phyloP scores from a whole-genome alignment of 805 yeast species.

The Maudiozyma pseudohumilis region DNA sequence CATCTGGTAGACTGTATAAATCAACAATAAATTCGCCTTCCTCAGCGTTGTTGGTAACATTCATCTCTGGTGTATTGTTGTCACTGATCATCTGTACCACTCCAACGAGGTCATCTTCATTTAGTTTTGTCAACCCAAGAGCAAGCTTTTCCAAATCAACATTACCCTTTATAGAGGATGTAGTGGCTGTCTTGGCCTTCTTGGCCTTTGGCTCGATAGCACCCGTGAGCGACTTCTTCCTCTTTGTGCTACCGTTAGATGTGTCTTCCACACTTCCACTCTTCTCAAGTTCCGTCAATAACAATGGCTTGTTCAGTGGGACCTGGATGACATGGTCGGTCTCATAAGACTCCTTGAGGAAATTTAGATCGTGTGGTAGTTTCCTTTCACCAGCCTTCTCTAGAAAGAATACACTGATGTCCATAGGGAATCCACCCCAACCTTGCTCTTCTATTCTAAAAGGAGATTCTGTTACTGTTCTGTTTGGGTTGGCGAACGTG shows the following conservation, averaged over 20 bases:
- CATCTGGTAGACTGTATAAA: conserved; percentile 86
- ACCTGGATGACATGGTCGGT: conserved; percentile 70
- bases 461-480: conserved; percentile 74
- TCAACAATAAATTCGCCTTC: conserved; percentile 98
- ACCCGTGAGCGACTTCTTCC: conserved; percentile 9
- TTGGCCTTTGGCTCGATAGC: conserved; percentile 34
- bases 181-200: conserved; percentile 38
- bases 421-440: conserved; percentile 96
- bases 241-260: conserved; percentile 17
- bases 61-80: conserved; percentile 91
- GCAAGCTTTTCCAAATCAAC: conserved; percentile 88
- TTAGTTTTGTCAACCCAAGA: conserved; percentile 74
- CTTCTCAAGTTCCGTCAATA: conserved; percentile 65
- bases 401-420: conserved; percentile 64
- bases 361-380: conserved; percentile 83
- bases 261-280: conserved; percentile 70
- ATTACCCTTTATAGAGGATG: conserved; percentile 50
- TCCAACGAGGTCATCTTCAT: conserved; percentile 85
- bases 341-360: conserved; percentile 63
- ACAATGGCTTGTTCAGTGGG: conserved; percentile 65
- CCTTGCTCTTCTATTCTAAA: conserved; percentile 87
- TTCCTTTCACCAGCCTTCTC: conserved; percentile 88
- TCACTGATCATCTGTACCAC: conserved; percentile 98
- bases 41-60: conserved; percentile 88
- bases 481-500: conserved; percentile 81